Base-by-base conservation (phyloP, 495 filamentous ascomycete genomes). In the Penicillium bialowiezense region DNA sequence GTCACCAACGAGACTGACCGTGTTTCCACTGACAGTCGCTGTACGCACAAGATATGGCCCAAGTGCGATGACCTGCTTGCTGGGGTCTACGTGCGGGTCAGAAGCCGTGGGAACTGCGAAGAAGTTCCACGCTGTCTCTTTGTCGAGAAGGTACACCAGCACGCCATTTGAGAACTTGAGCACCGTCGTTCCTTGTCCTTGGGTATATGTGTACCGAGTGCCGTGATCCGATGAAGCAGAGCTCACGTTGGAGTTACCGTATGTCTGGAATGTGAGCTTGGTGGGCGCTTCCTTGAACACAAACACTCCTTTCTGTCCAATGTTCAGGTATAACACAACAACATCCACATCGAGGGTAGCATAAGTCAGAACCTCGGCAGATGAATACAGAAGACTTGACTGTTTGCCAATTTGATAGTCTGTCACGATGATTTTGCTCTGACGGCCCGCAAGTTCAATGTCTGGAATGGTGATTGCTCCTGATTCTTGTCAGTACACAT, bases 341-440 rank as follows among this genome's bases (percentile, higher is more conserved):
- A 69, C 65, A 21, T 70, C 59, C 15, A 59, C 55, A 26, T 70
- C 67, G 10, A 70, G 51, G 7, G 54, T 72, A 7, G 62, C 67
- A 63, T 78, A 83, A 0, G 86, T 87, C 42, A 86, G 79, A 35
- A 89, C 73, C 37, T 91, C 86, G 0, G 83, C 83, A 1, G 86
- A 84, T 1, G 82, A 87, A 62, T 87, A 90, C 2, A 89, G 69
- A 5, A 90, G 57, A 3, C 65, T 80, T 2, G 69, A 63, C 7
- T 70, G 68, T 1, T 54, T 52, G 5, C 77, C 78, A 41, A 90
- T 59, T 18, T 76, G 67, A 52, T 89, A 90, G 56, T 91, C 85
- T 5, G 83, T 85, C 20, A 89, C 80, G 42, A 86, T 77, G 44
- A 84, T 77, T 54, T 89, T 88, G 5, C 84, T 85, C 52, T 91